Conservation (phyloP, 2,329 filamentous ascomycete genomes). For the Acrocalymma vagum region DNA sequence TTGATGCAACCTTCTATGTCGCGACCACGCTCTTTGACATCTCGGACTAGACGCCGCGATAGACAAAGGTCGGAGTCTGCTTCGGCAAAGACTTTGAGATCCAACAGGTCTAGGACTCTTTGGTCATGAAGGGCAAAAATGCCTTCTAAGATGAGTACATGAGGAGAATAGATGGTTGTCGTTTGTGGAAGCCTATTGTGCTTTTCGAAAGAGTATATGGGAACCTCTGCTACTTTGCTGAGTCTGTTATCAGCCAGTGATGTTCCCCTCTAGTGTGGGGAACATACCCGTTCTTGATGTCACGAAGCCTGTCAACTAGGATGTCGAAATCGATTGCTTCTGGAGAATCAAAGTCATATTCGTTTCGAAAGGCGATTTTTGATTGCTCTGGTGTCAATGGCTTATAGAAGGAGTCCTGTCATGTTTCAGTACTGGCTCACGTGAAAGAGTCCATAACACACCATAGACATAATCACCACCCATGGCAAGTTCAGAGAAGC, state of each 20-base stretch:
- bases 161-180: conserved; percentile 92
- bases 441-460: conserved; percentile 52
- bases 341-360: conserved; percentile 96
- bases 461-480: conserved; percentile 98
- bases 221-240: conserved; percentile 88
- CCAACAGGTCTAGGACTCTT: conserved; percentile 83
- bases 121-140: conserved; percentile 94
- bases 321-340: conserved; percentile 95
- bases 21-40: conserved; percentile 87
- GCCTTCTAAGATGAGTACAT: conserved; percentile 93
- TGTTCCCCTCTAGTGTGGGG: background rate
- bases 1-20: conserved; percentile 97
- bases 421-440: conserved; percentile 26
- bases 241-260: conserved; percentile 19
- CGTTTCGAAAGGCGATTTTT: conserved; percentile 81
- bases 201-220: conserved; percentile 93
- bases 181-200: conserved; percentile 83
- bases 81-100: conserved; percentile 97
- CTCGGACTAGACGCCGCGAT: conserved; percentile 73
- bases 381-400: conserved; percentile 82
- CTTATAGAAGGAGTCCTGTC: conserved; percentile 96
- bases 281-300: conserved; percentile 89
- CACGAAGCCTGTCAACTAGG: conserved; percentile 78
- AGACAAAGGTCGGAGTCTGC: conserved; percentile 95
- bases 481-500: conserved; percentile 90